phyloP scores from a whole-genome alignment of 805 yeast species.

The Candida coquimbonensis region DNA sequence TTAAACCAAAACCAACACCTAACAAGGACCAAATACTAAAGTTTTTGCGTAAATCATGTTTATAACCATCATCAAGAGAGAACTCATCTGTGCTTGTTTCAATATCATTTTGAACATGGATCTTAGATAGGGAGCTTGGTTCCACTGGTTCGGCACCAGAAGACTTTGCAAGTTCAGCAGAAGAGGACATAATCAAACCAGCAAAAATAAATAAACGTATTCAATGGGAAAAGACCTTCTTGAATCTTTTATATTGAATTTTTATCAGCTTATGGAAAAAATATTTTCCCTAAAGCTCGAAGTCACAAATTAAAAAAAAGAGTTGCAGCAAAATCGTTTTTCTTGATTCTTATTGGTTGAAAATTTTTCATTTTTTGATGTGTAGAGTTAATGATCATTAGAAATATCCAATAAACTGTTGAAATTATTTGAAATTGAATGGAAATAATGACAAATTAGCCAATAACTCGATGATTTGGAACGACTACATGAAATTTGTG shows the following conservation, averaged over 20 bases:
- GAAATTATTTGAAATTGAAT: background rate
- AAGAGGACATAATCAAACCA: too few relatives aligned
- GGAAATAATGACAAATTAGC: background rate
- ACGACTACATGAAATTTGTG: background rate
- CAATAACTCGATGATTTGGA: background rate
- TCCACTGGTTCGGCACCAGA: background rate
- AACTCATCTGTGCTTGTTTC: background rate
- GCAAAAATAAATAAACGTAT: too few relatives aligned
- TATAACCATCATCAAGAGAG: conserved; percentile 10
- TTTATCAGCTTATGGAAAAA: too few relatives aligned
- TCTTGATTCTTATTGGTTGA: background rate
- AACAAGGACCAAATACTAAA: conserved; percentile 39
- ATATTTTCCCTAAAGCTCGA: too few relatives aligned
- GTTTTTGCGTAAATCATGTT: conserved; percentile 17
- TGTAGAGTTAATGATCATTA: background rate
- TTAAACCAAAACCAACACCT: conserved; percentile 52
- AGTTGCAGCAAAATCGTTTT: background rate
- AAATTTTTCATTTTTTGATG: background rate
- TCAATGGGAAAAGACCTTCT: too few relatives aligned
- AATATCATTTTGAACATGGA: background rate
- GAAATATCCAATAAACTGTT: background rate
- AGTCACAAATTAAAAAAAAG: too few relatives aligned
- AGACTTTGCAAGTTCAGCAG: background rate
- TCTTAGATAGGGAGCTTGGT: background rate
- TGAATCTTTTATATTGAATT: too few relatives aligned